phyloP scores from a whole-genome alignment of 2,329 filamentous ascomycete species.

The Claviceps citrina region DNA sequence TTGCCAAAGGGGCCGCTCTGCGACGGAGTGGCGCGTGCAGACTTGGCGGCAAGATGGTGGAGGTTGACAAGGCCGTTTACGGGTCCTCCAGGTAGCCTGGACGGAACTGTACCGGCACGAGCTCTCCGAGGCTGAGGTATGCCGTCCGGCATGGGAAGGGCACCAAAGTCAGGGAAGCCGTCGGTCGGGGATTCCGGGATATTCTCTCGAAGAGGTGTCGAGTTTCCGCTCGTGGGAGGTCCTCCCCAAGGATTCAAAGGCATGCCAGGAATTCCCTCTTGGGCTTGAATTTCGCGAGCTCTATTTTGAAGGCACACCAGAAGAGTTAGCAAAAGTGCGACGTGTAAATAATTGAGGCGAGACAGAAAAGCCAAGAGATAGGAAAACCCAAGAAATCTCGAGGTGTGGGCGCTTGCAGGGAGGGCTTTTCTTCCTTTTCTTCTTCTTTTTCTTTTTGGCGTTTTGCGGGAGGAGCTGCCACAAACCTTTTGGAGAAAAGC shows the following conservation, averaged over 20 bases:
- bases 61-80: slow-evolving; percentile 43
- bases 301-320: slow-evolving; percentile 28
- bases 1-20: slow-evolving; percentile 62
- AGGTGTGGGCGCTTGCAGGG: not conserved
- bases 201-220: slow-evolving; percentile 87
- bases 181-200: slow-evolving; percentile 95
- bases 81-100: slow-evolving; percentile 68
- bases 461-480: slow-evolving; percentile 10
- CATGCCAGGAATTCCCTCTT: slow-evolving; percentile 66
- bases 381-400: slow-evolving; percentile 2
- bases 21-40: slow-evolving; percentile 70
- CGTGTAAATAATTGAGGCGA: not conserved
- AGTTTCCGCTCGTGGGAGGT: slow-evolving; percentile 89
- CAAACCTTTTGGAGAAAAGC: slow-evolving; percentile 85
- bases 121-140: slow-evolving; percentile 60
- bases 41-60: slow-evolving; percentile 51
- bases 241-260: slow-evolving; percentile 75
- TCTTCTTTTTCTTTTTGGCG: too few species aligned
- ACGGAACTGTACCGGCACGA: slow-evolving; percentile 90
- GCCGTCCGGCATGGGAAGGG: slow-evolving; percentile 50
- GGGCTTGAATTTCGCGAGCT: slow-evolving; percentile 89
- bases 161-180: slow-evolving; percentile 81
- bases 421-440: too few species aligned
- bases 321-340: not conserved
- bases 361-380: not conserved